Conservation (phyloP, 2,329 filamentous ascomycete genomes). For the Cordyceps cicadae region DNA sequence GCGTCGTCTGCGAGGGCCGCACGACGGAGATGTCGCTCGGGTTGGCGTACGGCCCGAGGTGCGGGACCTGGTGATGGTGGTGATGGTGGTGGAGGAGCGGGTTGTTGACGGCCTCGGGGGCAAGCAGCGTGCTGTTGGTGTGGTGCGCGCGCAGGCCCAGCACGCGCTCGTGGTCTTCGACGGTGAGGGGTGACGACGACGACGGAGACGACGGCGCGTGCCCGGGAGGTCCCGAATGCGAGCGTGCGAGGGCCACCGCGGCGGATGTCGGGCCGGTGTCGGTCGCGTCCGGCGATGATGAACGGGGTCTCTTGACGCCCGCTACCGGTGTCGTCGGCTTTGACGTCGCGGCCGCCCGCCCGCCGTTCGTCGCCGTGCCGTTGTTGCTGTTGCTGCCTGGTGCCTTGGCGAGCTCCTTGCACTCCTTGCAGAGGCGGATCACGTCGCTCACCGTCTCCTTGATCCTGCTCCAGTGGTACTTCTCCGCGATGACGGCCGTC, state of each 20-base stretch:
- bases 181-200: neutral
- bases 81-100: neutral
- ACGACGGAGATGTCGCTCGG: conserved; percentile 39
- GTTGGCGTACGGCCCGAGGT: conserved; percentile 36
- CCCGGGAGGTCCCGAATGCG: neutral
- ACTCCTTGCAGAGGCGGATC: conserved; percentile 83
- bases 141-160: conserved; percentile 14
- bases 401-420: conserved; percentile 68
- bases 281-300: neutral
- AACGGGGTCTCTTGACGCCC: conserved; percentile 9
- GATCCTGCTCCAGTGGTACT: conserved; percentile 95
- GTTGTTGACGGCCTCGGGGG: neutral
- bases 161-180: conserved; percentile 12
- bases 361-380: conserved; percentile 14
- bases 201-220: neutral
- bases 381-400: conserved; percentile 14
- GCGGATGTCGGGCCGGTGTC: neutral
- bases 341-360: conserved; percentile 11
- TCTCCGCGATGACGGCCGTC: conserved; percentile 85
- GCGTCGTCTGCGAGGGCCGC: conserved; percentile 29
- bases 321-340: conserved; percentile 25
- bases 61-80: conserved; percentile 17
- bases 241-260: neutral
- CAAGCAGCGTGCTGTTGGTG: conserved; percentile 3
- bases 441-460: conserved; percentile 95